Evolutionary conservation across 176 grass and related monocot species (phyloP), one percentile per base, ranked within the genome.

Genomic region (Microstegium vimineum): DNA sequence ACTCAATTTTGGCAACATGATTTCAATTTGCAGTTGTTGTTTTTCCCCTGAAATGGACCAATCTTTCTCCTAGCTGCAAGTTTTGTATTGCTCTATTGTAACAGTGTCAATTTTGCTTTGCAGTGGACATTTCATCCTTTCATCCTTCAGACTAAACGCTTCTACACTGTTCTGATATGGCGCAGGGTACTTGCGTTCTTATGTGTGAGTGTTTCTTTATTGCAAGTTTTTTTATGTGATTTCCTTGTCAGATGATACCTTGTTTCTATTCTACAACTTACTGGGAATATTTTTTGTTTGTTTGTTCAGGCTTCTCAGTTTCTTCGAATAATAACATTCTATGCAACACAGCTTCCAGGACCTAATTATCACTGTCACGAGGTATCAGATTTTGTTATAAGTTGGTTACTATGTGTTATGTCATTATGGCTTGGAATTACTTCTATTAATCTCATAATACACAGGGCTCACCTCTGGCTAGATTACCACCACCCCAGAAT

Each of bases 71-170:
- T 69, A 27, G 13, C 41, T 37, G 22, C 26, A 64, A 45, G 4
- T 81, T 66, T 51, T 80, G 2, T 62, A 25, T 81, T 51, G 15
- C 36, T 75, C 17, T 62, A 32, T 45, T 41, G 6, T 63, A 61
- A 74, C 56, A 46, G 2, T 8, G 26, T 60, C 13, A 52, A 72
- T 47, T 69, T 79, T 70, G 54, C 77, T 20, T 88, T 89, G 45
- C 75, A 94, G 91, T 94, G 94, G 89, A 97, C 94, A 76, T 94
- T 94, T 84, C 92, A 93, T 88, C 94, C 91, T 75, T 97, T 97
- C 79, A 89, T 94, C 27, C 87, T 86, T 84, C 74, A 94, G 34
- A 90, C 83, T 79, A 97, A 97, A 71, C 85, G 82, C 28, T 94
- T 97, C 89, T 97, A 97, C 73, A 97, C 89, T 59, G 87, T 94